Evolutionary conservation across 345 rosid species (phyloP), one percentile per base, ranked within the genome.

Genomic region (Acer yangbiense): DNA sequence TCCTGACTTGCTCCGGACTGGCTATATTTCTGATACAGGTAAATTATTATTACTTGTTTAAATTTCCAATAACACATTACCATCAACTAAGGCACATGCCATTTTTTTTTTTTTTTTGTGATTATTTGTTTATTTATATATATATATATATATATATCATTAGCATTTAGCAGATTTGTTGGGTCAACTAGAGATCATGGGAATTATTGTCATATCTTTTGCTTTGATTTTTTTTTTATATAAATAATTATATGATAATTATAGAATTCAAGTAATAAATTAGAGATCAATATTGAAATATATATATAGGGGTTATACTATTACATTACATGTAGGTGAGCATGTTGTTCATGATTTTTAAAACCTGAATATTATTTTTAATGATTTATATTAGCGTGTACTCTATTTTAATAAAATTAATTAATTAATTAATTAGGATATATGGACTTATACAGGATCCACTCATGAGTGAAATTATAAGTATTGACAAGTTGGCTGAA

Each of bases 1-100:
- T 35, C 98, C 98, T 0, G 89, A 89, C 14, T 77, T 94, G 85
- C 43, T 88, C 52, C 71, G 64, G 25, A n/a, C 80, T 2, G 85
- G 92, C 66, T 52, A 83, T 57, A 88, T 94, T 76, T 87, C 93
- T 48, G 85, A 78, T 44, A 68, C 84, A 57, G 97, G 98, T 91
- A 60, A 74, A 43, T 65, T 46, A 25, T 11, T 29, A 43, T 65
- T 46, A 25, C 16, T 29, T 0, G 27, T 58, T 7, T 9, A 11
- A 18, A 6, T 63, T 4, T 61, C n/a, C 4, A 13, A 50, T 50
- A 50, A 50, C 14, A 13, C 17, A 50, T 11, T 54, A 18, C 7
- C 58, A 54, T 54, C 58, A 54, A 54, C n/a, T 54, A 54, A 54
- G n/a, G 18, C 64, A 20, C 25, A 60, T 60, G 25, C 27, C 27